A percentile compares a stretch with the other conserved stretches of the same genome.
Evolutionary conservation across 2,329 filamentous ascomycete species (phyloP).

Genomic region (Monosporascus cannonballus): DNA sequence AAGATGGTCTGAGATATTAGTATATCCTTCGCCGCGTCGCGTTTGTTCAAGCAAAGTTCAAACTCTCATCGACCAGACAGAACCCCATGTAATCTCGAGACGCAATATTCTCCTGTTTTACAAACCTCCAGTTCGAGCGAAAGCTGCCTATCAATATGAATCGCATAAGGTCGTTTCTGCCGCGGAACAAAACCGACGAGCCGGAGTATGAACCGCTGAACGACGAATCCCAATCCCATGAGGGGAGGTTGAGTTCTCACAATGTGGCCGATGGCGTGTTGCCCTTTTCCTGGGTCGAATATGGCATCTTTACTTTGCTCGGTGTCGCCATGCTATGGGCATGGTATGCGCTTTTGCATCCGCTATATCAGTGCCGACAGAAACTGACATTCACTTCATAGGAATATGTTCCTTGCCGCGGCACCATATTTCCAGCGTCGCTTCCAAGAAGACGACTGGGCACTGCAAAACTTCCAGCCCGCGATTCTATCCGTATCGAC

Average conservation of each 20-base stretch:
- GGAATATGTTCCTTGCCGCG: slow-evolving; percentile 98
- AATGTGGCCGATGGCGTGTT: slow-evolving; percentile 35
- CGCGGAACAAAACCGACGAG: slow-evolving; percentile 21
- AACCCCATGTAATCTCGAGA: no score
- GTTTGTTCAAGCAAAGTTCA: no score
- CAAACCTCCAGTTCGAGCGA: background rate
- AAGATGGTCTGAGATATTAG: no score
- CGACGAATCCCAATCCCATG: slow-evolving; percentile 16
- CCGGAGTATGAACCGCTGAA: slow-evolving; percentile 30
- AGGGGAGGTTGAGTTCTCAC: slow-evolving; percentile 14
- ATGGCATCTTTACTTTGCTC: slow-evolving; percentile 75
- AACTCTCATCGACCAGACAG: no score
- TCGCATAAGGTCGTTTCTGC: slow-evolving; percentile 31
- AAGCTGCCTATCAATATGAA: slow-evolving; percentile 25
- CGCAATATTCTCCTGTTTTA: background rate
- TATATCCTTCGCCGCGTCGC: no score
- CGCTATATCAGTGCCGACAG: background rate
- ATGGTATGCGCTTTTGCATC: slow-evolving; percentile 54
- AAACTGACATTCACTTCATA: background rate
- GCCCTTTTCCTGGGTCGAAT: slow-evolving; percentile 80
- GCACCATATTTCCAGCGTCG: slow-evolving; percentile 87
- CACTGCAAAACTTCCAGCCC: slow-evolving; percentile 79
- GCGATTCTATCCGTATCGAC: slow-evolving; percentile 84
- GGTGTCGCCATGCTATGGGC: slow-evolving; percentile 97
- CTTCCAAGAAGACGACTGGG: slow-evolving; percentile 64